A percentile compares a stretch with the other conserved stretches of the same genome.
These are phyloP conservation scores for Mycena crocata DNA, from an alignment of 768 basidiomycete genomes.

Conservation along the genomic window DNA sequence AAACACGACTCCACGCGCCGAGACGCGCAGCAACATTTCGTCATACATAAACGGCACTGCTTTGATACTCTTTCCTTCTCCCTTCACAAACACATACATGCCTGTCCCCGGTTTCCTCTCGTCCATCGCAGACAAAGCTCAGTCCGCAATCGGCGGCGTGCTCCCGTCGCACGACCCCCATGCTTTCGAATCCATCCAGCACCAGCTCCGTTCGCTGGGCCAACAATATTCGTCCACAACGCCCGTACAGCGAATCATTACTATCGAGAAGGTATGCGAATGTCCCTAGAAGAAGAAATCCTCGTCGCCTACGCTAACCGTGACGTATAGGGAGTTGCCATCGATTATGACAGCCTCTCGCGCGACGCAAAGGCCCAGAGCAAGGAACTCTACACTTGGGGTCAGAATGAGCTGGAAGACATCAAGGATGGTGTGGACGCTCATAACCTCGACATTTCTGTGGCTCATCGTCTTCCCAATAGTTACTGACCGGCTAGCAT, in stretches of 20 bases:
- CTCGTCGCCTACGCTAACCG: no score
- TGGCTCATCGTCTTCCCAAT: slow-evolving; percentile 38
- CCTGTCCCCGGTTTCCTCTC: slow-evolving; percentile 65
- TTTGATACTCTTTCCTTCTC: slow-evolving; percentile 14
- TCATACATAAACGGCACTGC: slow-evolving; percentile 19
- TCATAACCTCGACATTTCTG: no score
- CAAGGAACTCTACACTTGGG: slow-evolving; percentile 90
- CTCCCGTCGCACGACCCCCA: slow-evolving; percentile 59
- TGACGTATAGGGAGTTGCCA: slow-evolving; percentile 73
- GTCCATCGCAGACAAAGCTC: slow-evolving; percentile 81
- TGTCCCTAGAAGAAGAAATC: no score
- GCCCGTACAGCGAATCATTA: slow-evolving; percentile 84
- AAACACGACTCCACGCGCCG: no score
- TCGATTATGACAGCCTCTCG: slow-evolving; percentile 76
- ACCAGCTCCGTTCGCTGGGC: slow-evolving; percentile 78
- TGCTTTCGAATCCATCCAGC: slow-evolving; percentile 71
- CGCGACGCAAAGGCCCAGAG: slow-evolving; percentile 78
- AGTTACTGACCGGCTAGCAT: slow-evolving; percentile 85
- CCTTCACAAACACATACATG: slow-evolving; percentile 62
- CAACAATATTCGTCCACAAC: slow-evolving; percentile 79
- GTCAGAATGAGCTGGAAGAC: slow-evolving; percentile 76
- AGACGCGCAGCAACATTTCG: no score
- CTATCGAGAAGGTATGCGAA: slow-evolving; percentile 66
- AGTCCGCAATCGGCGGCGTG: slow-evolving; percentile 71
- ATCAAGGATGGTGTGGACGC: slow-evolving; percentile 64